Evolutionary conservation across 805 yeast genomes (phyloP), one percentile per base, ranked within the genome.

Genomic region (Ascoidea rubescens): DNA sequence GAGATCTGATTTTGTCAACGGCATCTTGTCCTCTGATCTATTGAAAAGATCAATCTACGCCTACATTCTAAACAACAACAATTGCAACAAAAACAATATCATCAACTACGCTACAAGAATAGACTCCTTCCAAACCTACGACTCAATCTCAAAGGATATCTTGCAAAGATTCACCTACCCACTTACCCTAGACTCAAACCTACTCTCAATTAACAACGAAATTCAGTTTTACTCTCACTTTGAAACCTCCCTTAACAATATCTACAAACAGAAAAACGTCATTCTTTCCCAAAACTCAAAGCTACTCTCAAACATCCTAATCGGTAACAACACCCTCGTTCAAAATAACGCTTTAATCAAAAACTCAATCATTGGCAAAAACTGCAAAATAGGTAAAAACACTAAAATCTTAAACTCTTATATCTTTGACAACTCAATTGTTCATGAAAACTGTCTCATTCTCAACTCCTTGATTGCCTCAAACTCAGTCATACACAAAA

Each of bases 81-180:
- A 42, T 32, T 21, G 28, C 28, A 21, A 21, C 28, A 21, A 21
- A 21, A 3, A 21, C 28, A 21, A 21, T 3, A 21, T 21, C 28
- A 21, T 21, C 28, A 30, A 45, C 8, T 90, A 89, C 62, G 96
- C 96, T 32, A 93, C 96, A 1, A 78, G 99, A 63, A 98, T 88
- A n/a, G 95, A 90, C 62, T 84, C 91, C 63, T 84, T 93, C 83
- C 87, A 87, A 62, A 88, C 98, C 0, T 93, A 90, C 66, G 91
- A 85, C 64, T 90, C 96, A 8, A 80, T 93, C 14, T 79, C 95
- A 14, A 93, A 87, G 66, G 98, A 93, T 64, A 79, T 90, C 46
- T 70, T 93, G 51, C 88, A 89, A 28, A 80, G 98, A 63, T 93
- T 96, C 87, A 77, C 91, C 54, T 91, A 88, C 62, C 99, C 99